phyloP scores from a whole-genome alignment of 192 early-diverging fungal genomes.

The Backusella macrospora region DNA sequence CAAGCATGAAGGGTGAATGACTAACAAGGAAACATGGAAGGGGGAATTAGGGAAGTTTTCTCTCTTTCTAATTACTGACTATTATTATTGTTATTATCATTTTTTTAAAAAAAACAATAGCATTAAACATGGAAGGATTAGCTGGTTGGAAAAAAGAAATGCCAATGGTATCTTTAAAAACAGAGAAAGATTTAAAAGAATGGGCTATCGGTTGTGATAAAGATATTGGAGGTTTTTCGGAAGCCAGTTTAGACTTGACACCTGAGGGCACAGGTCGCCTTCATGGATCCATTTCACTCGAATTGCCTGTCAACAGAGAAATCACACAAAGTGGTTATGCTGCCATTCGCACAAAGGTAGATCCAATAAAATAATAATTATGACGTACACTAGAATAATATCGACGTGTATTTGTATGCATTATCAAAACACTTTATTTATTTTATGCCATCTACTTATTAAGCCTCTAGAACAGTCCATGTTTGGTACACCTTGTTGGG shows the following conservation, averaged over 20 bases:
- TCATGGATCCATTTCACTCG: slow-evolving; percentile 80
- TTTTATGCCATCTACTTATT: slow-evolving; percentile 26
- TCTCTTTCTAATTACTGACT: not conserved
- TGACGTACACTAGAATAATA: not conserved
- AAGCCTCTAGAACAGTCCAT: slow-evolving; percentile 64
- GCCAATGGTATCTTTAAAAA: slow-evolving; percentile 67
- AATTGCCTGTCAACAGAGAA: slow-evolving; percentile 72
- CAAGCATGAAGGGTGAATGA: slow-evolving; percentile 33
- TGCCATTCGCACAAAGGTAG: slow-evolving; percentile 80
- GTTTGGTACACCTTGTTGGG: slow-evolving; percentile 79
- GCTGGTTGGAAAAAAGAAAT: slow-evolving; percentile 71
- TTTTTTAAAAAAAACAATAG: slow-evolving; percentile 11
- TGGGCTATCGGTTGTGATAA: slow-evolving; percentile 90
- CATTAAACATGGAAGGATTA: slow-evolving; percentile 42
- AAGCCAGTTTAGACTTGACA: slow-evolving; percentile 77
- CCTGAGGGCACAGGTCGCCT: slow-evolving; percentile 63
- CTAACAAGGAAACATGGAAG: not conserved
- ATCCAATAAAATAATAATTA: not conserved
- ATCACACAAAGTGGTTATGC: slow-evolving; percentile 89
- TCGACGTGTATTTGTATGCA: not conserved
- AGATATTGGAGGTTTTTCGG: slow-evolving; percentile 85
- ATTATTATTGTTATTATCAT: not conserved
- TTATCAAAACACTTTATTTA: no score
- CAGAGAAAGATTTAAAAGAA: slow-evolving; percentile 62
- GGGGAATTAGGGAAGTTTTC: no score